phyloP scores from a whole-genome alignment of 2,329 filamentous ascomycete species.

The Apiospora saccharicola region DNA sequence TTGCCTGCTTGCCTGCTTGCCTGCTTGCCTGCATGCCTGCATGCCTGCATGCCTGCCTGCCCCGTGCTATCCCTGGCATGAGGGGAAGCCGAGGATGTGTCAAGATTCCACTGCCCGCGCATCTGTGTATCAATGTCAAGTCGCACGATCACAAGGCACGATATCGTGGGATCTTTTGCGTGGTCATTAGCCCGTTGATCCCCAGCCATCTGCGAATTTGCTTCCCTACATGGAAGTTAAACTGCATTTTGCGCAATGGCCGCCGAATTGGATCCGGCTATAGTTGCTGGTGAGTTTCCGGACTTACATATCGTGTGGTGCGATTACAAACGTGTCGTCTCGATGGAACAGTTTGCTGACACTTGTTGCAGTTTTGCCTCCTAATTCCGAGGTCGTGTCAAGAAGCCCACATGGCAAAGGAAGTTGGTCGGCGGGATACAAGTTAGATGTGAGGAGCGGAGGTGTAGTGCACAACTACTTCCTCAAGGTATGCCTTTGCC shows the following conservation, averaged over 20 bases:
- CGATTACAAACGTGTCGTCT: no score
- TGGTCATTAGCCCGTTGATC: background rate
- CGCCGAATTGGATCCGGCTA: background rate
- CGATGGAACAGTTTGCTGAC: background rate
- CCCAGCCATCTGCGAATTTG: background rate
- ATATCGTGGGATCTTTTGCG: no score
- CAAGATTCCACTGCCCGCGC: no score
- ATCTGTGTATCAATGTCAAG: no score
- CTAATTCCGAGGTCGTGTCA: background rate
- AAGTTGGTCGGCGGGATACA: slow-evolving; percentile 26
- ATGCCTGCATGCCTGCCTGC: no score
- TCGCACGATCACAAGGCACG: no score
- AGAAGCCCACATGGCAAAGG: slow-evolving; percentile 18
- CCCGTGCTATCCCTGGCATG: no score
- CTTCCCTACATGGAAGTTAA: no score
- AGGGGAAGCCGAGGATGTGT: no score
- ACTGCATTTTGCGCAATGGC: background rate
- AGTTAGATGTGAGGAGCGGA: slow-evolving; percentile 26
- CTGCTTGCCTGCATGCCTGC: no score
- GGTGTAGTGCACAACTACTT: slow-evolving; percentile 26
- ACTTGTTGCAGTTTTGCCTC: background rate
- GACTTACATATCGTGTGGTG: background rate
- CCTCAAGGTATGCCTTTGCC: slow-evolving; percentile 22
- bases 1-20: no score
- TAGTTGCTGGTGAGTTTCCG: background rate